Base-by-base conservation (phyloP, 257 asterid genomes). In the Solanum chmielewskii region DNA sequence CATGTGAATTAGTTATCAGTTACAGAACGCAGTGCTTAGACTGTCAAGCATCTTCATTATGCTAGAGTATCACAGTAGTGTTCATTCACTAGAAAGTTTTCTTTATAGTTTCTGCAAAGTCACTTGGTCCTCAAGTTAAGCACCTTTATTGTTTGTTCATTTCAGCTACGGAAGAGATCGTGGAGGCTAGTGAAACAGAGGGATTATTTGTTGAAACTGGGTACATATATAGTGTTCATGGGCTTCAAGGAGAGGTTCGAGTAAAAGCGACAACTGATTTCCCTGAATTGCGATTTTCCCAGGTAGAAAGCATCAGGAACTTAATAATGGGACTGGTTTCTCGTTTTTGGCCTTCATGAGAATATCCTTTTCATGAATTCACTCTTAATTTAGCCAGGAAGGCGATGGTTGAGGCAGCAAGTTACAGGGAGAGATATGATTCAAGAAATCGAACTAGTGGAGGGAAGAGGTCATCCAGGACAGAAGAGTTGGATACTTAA, bases 201-300 rank as follows among this genome's bases (percentile, higher is more conserved):
- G 85, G 90, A 44, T 89, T 85, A 85, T 95, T 94, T 87, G 88
- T 97, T 85, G 97, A 95, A 91, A 92, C 95, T 84, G 99, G 99
- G 85, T 94, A 95, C 84, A 89, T 97, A 81, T 94, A 47, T 86
- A 96, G 99, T 77, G 94, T 92, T 77, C 99, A 95, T 89, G 99
- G 99, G 84, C 89, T 97, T 88, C 93, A 91, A 82, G 99, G 99
- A 86, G 98, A 97, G 90, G 98, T 97, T 66, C 93, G 97, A 87
- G 95, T 97, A 73, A 94, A 94, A 85, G 91, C 92, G 23, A 91
- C 60, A 76, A 95, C 99, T 35, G 99, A 94, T 92, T 97, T 97
- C 83, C 98, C 98, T 14, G 97, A 95, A 33, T 92, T 97, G 81
- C 98, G 99, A 66, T 97, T 97, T 94, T 94, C 98, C 86, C 52